phyloP scores from a whole-genome alignment of 2,329 filamentous ascomycete species.

The Calonectria naviculata region DNA sequence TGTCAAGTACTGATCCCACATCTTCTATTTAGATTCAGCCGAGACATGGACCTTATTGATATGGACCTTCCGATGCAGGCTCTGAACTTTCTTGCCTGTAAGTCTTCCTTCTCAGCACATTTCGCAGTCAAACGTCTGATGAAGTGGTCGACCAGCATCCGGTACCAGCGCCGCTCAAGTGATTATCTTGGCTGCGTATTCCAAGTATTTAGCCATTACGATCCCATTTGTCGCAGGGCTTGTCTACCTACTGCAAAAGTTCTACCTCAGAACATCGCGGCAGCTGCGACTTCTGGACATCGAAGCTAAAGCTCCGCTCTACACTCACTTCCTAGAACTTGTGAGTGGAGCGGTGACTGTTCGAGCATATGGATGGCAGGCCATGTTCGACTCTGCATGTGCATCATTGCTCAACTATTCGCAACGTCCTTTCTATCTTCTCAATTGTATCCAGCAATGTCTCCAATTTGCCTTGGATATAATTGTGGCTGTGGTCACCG shows the following conservation, averaged over 20 bases:
- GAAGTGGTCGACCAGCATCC: not conserved
- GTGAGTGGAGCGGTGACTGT: not conserved
- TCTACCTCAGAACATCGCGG: not conserved
- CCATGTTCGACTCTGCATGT: not conserved
- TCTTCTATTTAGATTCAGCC: not conserved
- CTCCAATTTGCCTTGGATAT: not conserved
- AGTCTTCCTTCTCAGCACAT: not conserved
- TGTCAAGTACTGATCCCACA: not conserved
- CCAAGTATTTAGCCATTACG: not conserved
- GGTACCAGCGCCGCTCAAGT: not conserved
- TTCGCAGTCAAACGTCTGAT: not conserved
- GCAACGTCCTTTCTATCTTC: not conserved
- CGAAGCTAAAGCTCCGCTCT: not conserved
- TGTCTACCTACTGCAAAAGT: not conserved
- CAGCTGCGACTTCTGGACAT: not conserved
- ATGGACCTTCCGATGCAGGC: not conserved
- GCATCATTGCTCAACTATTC: not conserved
- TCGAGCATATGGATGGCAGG: not conserved
- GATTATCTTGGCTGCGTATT: not conserved
- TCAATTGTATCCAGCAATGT: not conserved
- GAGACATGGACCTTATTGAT: not conserved
- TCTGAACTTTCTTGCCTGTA: not conserved
- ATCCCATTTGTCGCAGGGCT: not conserved
- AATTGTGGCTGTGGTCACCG: not conserved
- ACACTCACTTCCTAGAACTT: not conserved